Evolutionary conservation across 495 filamentous ascomycete genomes (phyloP).

Genomic region (Penicillium atrosanguineum): DNA sequence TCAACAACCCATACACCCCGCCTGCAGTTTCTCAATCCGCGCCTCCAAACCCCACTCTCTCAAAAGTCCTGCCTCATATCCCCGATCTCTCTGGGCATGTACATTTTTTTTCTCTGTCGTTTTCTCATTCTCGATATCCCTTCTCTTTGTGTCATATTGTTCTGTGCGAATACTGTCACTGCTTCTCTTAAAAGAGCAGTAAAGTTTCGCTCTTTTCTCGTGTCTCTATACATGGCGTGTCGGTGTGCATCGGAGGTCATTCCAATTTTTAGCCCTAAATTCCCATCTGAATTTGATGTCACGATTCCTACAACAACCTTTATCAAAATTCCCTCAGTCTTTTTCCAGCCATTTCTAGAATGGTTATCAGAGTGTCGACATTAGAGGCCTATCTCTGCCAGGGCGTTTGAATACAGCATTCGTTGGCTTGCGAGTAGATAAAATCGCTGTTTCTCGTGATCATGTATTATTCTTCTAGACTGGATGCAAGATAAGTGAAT

Average conservation of each 20-base stretch:
- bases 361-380: neutral
- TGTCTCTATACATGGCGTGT: slow-evolving; percentile 17
- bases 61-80: neutral
- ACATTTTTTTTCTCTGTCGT: slow-evolving; percentile 7
- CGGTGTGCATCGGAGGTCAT: slow-evolving; percentile 21
- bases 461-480: neutral
- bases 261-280: slow-evolving; percentile 22
- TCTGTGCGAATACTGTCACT: neutral
- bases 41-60: neutral
- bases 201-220: neutral
- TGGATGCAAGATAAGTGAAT: neutral
- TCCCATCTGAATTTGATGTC: slow-evolving; percentile 24
- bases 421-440: neutral
- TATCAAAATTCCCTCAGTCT: neutral
- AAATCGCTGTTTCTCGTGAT: neutral
- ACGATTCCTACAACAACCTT: neutral
- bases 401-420: neutral
- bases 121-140: slow-evolving; percentile 14
- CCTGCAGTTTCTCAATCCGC: neutral
- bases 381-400: neutral
- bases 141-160: slow-evolving; percentile 9
- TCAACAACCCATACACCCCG: slow-evolving; percentile 9
- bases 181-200: neutral
- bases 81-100: slow-evolving; percentile 6
- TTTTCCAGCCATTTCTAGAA: neutral